Base-by-base conservation (phyloP, 345 rosid species). In the Litchi chinensis region DNA sequence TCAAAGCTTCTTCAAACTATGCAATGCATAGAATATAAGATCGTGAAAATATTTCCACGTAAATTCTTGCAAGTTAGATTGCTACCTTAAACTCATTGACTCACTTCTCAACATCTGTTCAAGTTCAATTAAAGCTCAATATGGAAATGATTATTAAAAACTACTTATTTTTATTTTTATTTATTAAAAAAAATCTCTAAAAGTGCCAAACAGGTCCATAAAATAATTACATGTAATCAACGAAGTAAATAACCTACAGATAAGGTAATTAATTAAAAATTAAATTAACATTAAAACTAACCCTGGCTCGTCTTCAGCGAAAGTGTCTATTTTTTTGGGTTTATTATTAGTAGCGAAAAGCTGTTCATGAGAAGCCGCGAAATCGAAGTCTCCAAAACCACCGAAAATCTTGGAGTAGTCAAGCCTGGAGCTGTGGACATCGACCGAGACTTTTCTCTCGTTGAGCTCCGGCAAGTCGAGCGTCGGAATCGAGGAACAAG, bases 361-460 rank as follows among this genome's bases (percentile, higher is more conserved):
- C 44, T 93, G 91, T 73, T 90, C 95, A 7, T 84, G 87, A 75
- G 95, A 85, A 60, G 85, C 82, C 59, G 79, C 86, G 74, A 80
- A 90, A 71, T 91, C 94, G 11, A 82, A 78, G 62, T 71, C 92
- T 28, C 82, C 89, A 71, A 87, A 89, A 2, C 91, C 94, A 39
- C 94, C 93, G 56, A 95, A 95, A 59, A 95, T 91, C 16, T 83
- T 87, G 39, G 92, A 78, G 88, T 95, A 95, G 71, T 95, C 98
- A 28, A 88, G 89, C 80, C 83, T 87, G 10, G 93, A 87, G 80
- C 89, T 87, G 44, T 87, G 85, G 19, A 86, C 88, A 73, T 90
- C 92, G 50, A 87, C 89, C 11, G 84, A 73, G 65, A 84, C 73
- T 82, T 87, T 87, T 66, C 87, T 78, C 56, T 83, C 89, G 10